These are phyloP conservation scores for Gleditsia sinensis DNA, from an alignment of 306 rosid species.

Conservation along the genomic window DNA sequence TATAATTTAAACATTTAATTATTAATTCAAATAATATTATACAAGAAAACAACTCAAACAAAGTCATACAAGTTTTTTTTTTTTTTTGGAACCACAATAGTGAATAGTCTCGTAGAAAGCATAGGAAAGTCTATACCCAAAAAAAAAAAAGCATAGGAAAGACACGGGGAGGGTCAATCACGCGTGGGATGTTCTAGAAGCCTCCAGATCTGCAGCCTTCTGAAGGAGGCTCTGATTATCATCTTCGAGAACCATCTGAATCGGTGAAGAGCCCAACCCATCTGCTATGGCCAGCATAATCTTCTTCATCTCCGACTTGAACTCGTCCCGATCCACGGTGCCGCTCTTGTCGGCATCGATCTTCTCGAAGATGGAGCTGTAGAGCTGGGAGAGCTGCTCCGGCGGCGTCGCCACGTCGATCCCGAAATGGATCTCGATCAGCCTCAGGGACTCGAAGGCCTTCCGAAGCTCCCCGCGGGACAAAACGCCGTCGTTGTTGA, in stretches of 20 bases:
- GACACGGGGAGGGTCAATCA: background rate
- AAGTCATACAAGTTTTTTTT: no score
- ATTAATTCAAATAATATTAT: no score
- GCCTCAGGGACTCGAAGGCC: slow-evolving; percentile 77
- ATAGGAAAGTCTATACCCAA: no score
- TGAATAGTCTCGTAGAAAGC: background rate
- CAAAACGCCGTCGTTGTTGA: slow-evolving; percentile 81
- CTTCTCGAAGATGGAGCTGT: slow-evolving; percentile 75
- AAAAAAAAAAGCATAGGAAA: background rate
- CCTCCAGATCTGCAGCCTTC: slow-evolving; percentile 87
- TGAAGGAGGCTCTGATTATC: slow-evolving; percentile 56
- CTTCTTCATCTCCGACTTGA: slow-evolving; percentile 75
- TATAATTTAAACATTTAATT: no score
- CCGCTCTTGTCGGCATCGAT: slow-evolving; percentile 73
- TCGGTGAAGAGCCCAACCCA: slow-evolving; percentile 75
- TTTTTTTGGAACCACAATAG: no score
- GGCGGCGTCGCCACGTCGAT: slow-evolving; percentile 68
- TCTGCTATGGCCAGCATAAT: slow-evolving; percentile 88
- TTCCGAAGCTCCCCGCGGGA: slow-evolving; percentile 78
- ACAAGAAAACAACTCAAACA: no score
- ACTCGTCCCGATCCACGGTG: slow-evolving; percentile 64
- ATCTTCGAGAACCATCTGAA: slow-evolving; percentile 82
- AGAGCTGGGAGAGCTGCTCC: slow-evolving; percentile 64
- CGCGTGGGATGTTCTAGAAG: slow-evolving; percentile 47
- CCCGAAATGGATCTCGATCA: slow-evolving; percentile 78